These are phyloP conservation scores for Clavispora santaluciae DNA, from an alignment of 805 yeast species.

Conservation along the genomic window DNA sequence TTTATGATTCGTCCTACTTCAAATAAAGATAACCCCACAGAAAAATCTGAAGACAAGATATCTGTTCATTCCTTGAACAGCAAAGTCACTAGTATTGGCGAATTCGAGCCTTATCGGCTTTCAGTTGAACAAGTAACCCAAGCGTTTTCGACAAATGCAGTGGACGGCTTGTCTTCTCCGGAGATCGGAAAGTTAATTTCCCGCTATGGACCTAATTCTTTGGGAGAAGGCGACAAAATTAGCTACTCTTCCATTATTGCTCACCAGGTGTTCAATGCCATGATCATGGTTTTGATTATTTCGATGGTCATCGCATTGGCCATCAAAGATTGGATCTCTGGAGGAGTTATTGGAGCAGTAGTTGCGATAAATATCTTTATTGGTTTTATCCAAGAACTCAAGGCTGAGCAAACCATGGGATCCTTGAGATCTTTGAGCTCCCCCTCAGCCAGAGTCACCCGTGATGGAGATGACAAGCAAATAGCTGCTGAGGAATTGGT, in stretches of 20 bases:
- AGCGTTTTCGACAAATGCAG: constrained; percentile 36
- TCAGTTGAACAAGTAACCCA: constrained; percentile 33
- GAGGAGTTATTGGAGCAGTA: constrained; percentile 73
- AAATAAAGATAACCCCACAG: neutral
- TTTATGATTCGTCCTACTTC: neutral
- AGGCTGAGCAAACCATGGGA: constrained; percentile 77
- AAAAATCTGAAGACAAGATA: neutral
- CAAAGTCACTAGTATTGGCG: neutral
- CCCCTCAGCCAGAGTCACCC: constrained; percentile 63
- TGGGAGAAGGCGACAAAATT: constrained; percentile 57
- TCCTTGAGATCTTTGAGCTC: constrained; percentile 62
- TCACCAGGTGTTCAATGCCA: constrained; percentile 71
- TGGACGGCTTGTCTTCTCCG: constrained; percentile 43
- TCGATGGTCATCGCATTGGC: constrained; percentile 70
- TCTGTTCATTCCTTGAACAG: neutral
- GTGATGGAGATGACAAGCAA: constrained; percentile 53
- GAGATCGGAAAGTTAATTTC: constrained; percentile 14
- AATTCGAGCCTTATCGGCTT: constrained; percentile 24
- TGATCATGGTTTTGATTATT: constrained; percentile 67
- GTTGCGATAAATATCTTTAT: constrained; percentile 58
- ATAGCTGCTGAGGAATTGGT: constrained; percentile 62
- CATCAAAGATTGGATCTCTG: constrained; percentile 74
- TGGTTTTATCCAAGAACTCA: constrained; percentile 66
- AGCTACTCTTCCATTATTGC: constrained; percentile 51
- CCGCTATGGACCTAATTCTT: constrained; percentile 51